Conservation (phyloP, 495 filamentous ascomycete genomes). For the Hyaloscypha bicolor region DNA sequence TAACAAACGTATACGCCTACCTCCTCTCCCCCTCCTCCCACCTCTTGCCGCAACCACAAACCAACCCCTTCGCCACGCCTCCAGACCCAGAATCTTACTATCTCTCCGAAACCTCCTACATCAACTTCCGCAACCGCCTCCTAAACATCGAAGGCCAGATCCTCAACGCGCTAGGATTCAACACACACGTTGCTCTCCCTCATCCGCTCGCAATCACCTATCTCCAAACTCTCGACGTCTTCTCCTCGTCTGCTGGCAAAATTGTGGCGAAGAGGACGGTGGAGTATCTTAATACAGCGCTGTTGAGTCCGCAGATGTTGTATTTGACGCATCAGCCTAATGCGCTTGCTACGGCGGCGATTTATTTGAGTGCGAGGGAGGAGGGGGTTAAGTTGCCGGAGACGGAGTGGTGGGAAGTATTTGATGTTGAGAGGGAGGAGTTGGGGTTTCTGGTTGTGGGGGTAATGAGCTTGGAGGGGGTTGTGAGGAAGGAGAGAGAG, state of each 20-base stretch:
- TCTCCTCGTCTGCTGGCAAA: constrained; percentile 32
- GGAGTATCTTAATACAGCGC: constrained; percentile 73
- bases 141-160: constrained; percentile 73
- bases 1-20: constrained; percentile 83
- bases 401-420: constrained; percentile 94
- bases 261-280: constrained; percentile 64
- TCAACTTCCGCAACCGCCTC: constrained; percentile 59
- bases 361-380: constrained; percentile 88
- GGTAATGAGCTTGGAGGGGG: constrained; percentile 78
- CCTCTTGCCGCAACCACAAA: constrained; percentile 40
- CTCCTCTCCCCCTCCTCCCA: constrained; percentile 70
- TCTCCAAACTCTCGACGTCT: constrained; percentile 80
- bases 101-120: constrained; percentile 73
- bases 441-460: constrained; percentile 90
- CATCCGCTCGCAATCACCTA: constrained; percentile 92
- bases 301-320: constrained; percentile 85
- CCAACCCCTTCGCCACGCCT: constrained; percentile 7
- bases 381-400: constrained; percentile 74
- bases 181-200: constrained; percentile 81
- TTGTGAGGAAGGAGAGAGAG: constrained; percentile 52
- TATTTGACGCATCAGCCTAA: constrained; percentile 92
- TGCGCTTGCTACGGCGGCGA: constrained; percentile 80
- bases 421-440: constrained; percentile 96
- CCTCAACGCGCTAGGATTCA: constrained; percentile 74
- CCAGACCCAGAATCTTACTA: constrained; percentile 63